These are phyloP conservation scores for Naegleria gruberi DNA, from an alignment of 208 protist species.

Conservation along the genomic window DNA sequence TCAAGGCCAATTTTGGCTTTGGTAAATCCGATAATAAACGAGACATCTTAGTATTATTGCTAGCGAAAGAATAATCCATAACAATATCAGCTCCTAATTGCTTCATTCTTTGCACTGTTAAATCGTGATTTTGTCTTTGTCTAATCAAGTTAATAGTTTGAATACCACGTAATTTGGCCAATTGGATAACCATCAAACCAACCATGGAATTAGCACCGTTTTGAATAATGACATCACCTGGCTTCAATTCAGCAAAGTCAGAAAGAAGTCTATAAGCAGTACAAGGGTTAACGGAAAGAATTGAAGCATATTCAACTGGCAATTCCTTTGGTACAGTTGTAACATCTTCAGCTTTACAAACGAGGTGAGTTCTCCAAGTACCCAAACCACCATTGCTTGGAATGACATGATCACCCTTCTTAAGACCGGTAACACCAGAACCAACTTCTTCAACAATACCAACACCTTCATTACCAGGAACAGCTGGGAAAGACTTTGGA, in stretches of 20 bases:
- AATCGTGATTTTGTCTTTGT: conserved; percentile 19
- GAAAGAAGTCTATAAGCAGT: conserved; percentile 87
- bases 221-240: conserved; percentile 60
- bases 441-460: conserved; percentile 87
- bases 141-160: conserved; percentile 62
- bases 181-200: conserved; percentile 56
- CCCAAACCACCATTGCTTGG: conserved; percentile 70
- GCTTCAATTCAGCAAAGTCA: conserved; percentile 83
- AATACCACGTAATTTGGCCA: conserved; percentile 43
- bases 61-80: conserved; percentile 55
- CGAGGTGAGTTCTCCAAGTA: conserved; percentile 75
- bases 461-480: conserved; percentile 85
- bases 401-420: conserved; percentile 83
- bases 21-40: conserved; percentile 79
- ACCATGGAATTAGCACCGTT: conserved; percentile 57
- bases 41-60: conserved; percentile 72
- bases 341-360: conserved; percentile 66
- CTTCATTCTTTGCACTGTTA: conserved; percentile 40
- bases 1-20: conserved; percentile 79
- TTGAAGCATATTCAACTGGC: conserved; percentile 70
- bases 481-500: conserved; percentile 41
- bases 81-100: conserved; percentile 44
- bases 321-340: conserved; percentile 78
- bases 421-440: conserved; percentile 46
- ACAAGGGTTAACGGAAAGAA: conserved; percentile 82